Conservation (phyloP, 257 asterid genomes). For the Anisodus tanguticus region DNA sequence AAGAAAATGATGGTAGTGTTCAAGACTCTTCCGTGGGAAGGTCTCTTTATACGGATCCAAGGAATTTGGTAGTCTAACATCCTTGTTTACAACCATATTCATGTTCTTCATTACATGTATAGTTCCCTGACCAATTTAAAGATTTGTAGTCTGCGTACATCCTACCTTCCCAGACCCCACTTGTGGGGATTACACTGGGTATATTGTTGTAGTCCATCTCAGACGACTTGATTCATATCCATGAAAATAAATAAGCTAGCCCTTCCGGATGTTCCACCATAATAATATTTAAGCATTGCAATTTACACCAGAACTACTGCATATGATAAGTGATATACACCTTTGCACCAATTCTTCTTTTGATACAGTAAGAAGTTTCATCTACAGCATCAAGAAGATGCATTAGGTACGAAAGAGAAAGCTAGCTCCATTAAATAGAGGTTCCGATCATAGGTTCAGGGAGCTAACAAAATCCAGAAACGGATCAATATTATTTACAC, state of each 20-base stretch:
- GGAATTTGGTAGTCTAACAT: neutral
- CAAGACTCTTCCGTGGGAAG: neutral
- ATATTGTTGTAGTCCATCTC: neutral
- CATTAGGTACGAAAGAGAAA: neutral
- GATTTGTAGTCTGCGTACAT: neutral
- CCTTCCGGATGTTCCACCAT: neutral
- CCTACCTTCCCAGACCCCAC: too few species aligned
- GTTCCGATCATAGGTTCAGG: neutral
- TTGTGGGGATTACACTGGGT: too few species aligned
- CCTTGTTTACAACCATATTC: neutral
- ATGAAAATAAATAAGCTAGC: neutral
- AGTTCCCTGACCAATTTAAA: constrained; percentile 16
- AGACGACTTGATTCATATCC: constrained; percentile 17
- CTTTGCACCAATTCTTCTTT: neutral
- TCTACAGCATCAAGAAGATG: neutral
- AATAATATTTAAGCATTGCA: neutral
- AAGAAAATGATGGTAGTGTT: neutral
- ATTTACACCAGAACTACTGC: neutral
- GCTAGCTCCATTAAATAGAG: neutral
- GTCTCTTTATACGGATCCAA: neutral
- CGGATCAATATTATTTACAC: neutral
- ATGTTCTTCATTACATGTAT: constrained; percentile 2
- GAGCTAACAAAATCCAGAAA: neutral
- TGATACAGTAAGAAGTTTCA: too few species aligned
- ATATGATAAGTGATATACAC: neutral